Conservation (phyloP, 768 basidiomycete species). For the Boletus reticulatus region DNA sequence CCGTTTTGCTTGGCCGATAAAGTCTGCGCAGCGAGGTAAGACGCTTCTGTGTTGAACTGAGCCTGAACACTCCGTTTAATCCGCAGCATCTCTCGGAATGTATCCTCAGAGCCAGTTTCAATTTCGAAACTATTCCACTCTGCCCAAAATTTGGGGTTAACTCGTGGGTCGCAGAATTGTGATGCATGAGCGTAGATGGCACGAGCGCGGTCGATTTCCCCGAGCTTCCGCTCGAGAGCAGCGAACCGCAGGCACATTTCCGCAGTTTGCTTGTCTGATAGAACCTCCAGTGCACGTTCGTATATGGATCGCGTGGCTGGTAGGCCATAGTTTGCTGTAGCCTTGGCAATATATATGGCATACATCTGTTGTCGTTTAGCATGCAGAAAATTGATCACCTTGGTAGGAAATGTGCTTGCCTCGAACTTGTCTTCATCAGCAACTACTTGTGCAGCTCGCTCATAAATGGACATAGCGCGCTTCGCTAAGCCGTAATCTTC, state of each 20-base stretch:
- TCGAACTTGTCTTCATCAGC: conserved; percentile 93
- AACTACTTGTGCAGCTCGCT: conserved; percentile 86
- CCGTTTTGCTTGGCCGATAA: conserved; percentile 63
- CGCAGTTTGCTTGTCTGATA: conserved; percentile 92
- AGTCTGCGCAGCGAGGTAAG: conserved; percentile 90
- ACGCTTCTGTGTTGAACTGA: conserved; percentile 96
- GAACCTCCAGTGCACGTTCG: conserved; percentile 87
- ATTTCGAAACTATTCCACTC: conserved; percentile 99
- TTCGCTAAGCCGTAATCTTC: conserved; percentile 95
- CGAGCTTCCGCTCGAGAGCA: conserved; percentile 92
- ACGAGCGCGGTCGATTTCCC: conserved; percentile 97
- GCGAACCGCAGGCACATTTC: conserved; percentile 98
- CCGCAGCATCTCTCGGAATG: conserved; percentile 91
- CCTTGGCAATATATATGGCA: conserved; percentile 96
- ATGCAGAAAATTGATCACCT: background rate
- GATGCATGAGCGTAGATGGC: conserved; percentile 97
- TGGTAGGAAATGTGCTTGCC: conserved; percentile 42
- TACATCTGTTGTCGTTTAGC: conserved; percentile 65
- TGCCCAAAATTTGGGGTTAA: conserved; percentile 89
- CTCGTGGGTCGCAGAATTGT: conserved; percentile 96
- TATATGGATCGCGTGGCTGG: conserved; percentile 97
- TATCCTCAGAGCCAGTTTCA: conserved; percentile 98
- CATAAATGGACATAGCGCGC: conserved; percentile 93
- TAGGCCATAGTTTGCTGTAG: conserved; percentile 91
- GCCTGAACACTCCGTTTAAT: conserved; percentile 99